A percentile compares a stretch with the other conserved stretches of the same genome.
Conservation (phyloP, 2,329 filamentous ascomycete genomes). For the Bisporella sp. region DNA sequence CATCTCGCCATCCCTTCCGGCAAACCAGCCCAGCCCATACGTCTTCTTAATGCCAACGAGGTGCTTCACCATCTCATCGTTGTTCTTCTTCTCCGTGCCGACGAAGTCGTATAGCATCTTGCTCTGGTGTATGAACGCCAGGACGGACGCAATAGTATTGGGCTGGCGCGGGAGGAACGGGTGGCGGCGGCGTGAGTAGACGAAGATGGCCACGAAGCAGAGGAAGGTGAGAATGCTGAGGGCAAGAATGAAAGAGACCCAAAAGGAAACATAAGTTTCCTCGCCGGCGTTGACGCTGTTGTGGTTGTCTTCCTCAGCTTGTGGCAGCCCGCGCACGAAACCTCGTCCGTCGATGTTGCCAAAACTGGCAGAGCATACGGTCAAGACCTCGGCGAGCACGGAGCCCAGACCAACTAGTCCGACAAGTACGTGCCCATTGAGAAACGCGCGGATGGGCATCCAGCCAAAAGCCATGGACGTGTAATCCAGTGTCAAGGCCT, state of each 20-base stretch:
- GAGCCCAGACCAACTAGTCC: conserved; percentile 64
- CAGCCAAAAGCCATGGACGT: conserved; percentile 63
- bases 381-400: conserved; percentile 66
- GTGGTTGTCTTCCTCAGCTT: not conserved
- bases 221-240: conserved; percentile 54
- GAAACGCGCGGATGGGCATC: conserved; percentile 52
- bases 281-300: conserved; percentile 42
- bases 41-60: conserved; percentile 55
- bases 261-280: conserved; percentile 59
- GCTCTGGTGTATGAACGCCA: conserved; percentile 73
- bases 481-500: conserved; percentile 65
- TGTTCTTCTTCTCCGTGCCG: conserved; percentile 50
- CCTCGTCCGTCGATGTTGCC: conserved; percentile 56
- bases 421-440: conserved; percentile 59
- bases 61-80: conserved; percentile 52
- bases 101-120: conserved; percentile 76
- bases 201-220: conserved; percentile 47
- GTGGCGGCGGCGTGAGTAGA: conserved; percentile 55
- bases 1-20: conserved; percentile 62
- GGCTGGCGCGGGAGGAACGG: conserved; percentile 73
- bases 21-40: conserved; percentile 74
- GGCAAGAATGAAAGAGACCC: conserved; percentile 55
- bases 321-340: conserved; percentile 32
- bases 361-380: conserved; percentile 60
- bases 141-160: conserved; percentile 67